A percentile compares a stretch with the other conserved stretches of the same genome.
Evolutionary conservation across 345 rosid species (phyloP).

Genomic region (Gossypium australe): DNA sequence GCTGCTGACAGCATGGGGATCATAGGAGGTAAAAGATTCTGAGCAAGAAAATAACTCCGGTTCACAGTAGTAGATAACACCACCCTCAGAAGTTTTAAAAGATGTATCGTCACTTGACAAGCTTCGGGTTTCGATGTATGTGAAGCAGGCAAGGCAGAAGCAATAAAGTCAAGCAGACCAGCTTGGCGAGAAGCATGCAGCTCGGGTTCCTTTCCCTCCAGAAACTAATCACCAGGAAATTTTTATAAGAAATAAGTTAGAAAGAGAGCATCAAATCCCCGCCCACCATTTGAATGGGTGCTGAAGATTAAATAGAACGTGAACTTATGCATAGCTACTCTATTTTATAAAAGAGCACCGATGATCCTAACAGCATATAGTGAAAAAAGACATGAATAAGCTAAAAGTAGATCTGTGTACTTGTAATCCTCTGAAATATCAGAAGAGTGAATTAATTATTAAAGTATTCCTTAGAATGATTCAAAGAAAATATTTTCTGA

Average conservation of each 20-base stretch:
- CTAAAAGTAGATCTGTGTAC: not conserved
- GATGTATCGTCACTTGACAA: constrained; percentile 64
- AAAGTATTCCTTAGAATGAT: not conserved
- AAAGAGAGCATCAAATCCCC: not conserved
- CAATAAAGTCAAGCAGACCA: constrained; percentile 72
- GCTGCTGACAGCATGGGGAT: constrained; percentile 69
- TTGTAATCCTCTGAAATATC: not conserved
- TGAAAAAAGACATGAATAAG: not conserved
- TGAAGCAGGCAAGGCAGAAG: constrained; percentile 76
- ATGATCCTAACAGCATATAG: not conserved
- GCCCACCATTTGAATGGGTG: not conserved
- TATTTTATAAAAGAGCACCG: not conserved
- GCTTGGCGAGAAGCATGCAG: constrained; percentile 75
- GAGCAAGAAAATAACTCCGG: constrained; percentile 66
- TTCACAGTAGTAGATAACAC: constrained; percentile 50
- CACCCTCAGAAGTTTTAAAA: constrained; percentile 63
- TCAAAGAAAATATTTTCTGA: not conserved
- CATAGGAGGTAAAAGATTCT: constrained; percentile 72
- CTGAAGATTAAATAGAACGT: not conserved
- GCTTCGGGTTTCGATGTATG: constrained; percentile 79
- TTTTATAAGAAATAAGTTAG: constrained; percentile 12
- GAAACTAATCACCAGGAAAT: constrained; percentile 35
- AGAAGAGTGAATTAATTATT: constrained; percentile 7
- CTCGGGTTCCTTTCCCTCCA: constrained; percentile 72
- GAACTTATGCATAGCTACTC: not conserved